Evolutionary conservation across 2,329 filamentous ascomycete species (phyloP).

Genomic region (Claviceps monticola): DNA sequence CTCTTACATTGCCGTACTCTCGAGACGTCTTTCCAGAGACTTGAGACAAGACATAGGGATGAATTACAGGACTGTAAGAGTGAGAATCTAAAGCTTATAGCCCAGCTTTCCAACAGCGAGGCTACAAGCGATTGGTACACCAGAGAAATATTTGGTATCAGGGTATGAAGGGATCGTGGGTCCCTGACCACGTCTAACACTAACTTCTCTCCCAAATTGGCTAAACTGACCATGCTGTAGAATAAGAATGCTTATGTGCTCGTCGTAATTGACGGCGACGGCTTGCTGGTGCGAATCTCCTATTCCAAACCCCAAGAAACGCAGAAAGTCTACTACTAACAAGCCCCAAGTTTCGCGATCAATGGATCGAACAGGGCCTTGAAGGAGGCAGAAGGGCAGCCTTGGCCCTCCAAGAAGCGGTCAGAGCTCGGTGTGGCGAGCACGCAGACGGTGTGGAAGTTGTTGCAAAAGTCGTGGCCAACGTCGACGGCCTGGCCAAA

Average conservation of each 20-base stretch:
- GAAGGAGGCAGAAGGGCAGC: slow-evolving; percentile 41
- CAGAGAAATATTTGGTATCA: slow-evolving; percentile 28
- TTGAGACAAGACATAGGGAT: slow-evolving; percentile 28
- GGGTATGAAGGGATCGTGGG: slow-evolving; percentile 22
- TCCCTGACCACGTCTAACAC: no score
- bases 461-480: slow-evolving; percentile 41
- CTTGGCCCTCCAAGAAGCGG: slow-evolving; percentile 31
- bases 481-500: slow-evolving; percentile 35
- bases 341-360: slow-evolving; percentile 38
- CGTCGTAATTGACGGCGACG: slow-evolving; percentile 49
- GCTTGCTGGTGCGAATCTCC: slow-evolving; percentile 34
- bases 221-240: slow-evolving; percentile 16
- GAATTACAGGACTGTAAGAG: slow-evolving; percentile 31
- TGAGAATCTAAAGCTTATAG: slow-evolving; percentile 39
- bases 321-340: slow-evolving; percentile 5
- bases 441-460: slow-evolving; percentile 36
- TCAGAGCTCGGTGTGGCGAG: slow-evolving; percentile 32
- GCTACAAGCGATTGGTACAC: slow-evolving; percentile 19
- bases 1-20: slow-evolving; percentile 23
- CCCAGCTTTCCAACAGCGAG: slow-evolving; percentile 28
- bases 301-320: not conserved
- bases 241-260: slow-evolving; percentile 44
- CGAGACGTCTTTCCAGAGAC: slow-evolving; percentile 27
- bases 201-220: no score
- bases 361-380: slow-evolving; percentile 38